A percentile compares a stretch with the other conserved stretches of the same genome.
phyloP scores from a whole-genome alignment of 306 rosid species.

The Cucumis cinereus region DNA sequence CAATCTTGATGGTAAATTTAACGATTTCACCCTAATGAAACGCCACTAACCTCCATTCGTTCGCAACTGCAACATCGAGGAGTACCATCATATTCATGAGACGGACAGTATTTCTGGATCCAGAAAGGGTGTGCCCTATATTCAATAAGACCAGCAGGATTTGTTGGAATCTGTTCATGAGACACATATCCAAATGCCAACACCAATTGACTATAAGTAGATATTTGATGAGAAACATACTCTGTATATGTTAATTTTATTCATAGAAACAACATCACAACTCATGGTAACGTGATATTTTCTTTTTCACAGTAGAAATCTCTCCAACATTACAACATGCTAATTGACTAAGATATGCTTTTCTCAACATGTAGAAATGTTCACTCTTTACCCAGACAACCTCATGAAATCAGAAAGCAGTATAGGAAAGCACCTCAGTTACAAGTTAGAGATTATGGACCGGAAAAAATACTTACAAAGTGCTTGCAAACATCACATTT shows the following conservation, averaged over 20 bases:
- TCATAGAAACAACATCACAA: background rate
- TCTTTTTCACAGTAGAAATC: background rate
- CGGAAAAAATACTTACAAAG: slow-evolving; percentile 50
- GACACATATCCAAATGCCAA: slow-evolving; percentile 41
- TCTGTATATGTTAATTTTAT: background rate
- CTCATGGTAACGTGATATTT: background rate
- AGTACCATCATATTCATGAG: slow-evolving; percentile 82
- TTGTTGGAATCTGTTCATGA: slow-evolving; percentile 97
- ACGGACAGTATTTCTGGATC: slow-evolving; percentile 95
- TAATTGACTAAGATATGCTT: background rate
- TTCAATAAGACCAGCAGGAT: slow-evolving; percentile 99
- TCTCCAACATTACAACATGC: background rate
- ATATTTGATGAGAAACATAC: slow-evolving; percentile 5
- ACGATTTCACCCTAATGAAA: background rate
- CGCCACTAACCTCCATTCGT: slow-evolving; percentile 85
- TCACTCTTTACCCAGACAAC: background rate
- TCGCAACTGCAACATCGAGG: slow-evolving; percentile 98
- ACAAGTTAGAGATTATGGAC: background rate
- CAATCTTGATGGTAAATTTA: too few relatives aligned
- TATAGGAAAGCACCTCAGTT: background rate
- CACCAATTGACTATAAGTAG: slow-evolving; percentile 33
- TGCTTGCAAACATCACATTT: slow-evolving; percentile 99
- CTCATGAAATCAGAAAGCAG: background rate
- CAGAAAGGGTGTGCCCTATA: slow-evolving; percentile 99
- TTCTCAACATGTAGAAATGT: background rate